These are phyloP conservation scores for Exophiala oligosperma DNA, from an alignment of 2,329 filamentous ascomycete species.

Conservation along the genomic window DNA sequence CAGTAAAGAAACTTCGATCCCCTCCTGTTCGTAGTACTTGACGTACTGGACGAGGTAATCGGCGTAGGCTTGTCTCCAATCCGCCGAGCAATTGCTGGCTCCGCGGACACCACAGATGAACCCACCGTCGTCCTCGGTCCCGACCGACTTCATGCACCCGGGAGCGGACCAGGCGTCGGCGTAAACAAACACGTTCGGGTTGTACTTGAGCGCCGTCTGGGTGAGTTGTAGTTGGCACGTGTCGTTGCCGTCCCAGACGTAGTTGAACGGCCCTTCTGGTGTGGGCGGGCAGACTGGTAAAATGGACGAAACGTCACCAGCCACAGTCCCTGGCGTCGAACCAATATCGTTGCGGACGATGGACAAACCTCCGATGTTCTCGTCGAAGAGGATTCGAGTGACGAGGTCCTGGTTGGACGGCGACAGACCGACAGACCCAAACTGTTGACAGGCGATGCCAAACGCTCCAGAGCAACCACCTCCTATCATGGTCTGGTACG, in stretches of 20 bases:
- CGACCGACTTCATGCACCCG: conserved; percentile 54
- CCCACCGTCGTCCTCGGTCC: conserved; percentile 45
- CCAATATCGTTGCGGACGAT: conserved; percentile 55
- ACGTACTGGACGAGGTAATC: conserved; percentile 51
- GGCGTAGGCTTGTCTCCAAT: conserved; percentile 53
- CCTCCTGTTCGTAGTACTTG: conserved; percentile 42
- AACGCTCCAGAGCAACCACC: conserved; percentile 17
- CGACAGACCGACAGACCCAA: conserved; percentile 25
- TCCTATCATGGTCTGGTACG: conserved; percentile 17
- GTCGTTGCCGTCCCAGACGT: conserved; percentile 50
- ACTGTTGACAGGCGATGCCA: conserved; percentile 16
- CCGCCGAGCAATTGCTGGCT: conserved; percentile 41
- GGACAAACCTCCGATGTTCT: conserved; percentile 41
- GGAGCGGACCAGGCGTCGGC: conserved; percentile 54
- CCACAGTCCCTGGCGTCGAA: conserved; percentile 33
- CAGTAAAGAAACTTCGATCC: conserved; percentile 43
- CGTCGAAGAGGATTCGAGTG: conserved; percentile 13
- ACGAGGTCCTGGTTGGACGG: conserved; percentile 14
- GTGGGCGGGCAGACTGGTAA: conserved; percentile 47
- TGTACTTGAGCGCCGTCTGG: conserved; percentile 47
- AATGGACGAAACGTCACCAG: conserved; percentile 36
- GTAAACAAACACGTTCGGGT: conserved; percentile 43
- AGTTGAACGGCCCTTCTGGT: conserved; percentile 43
- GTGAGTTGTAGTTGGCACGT: conserved; percentile 54
- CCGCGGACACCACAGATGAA: conserved; percentile 48